Conservation (phyloP, 306 rosid species). For the Ammopiptanthus mongolicus region DNA sequence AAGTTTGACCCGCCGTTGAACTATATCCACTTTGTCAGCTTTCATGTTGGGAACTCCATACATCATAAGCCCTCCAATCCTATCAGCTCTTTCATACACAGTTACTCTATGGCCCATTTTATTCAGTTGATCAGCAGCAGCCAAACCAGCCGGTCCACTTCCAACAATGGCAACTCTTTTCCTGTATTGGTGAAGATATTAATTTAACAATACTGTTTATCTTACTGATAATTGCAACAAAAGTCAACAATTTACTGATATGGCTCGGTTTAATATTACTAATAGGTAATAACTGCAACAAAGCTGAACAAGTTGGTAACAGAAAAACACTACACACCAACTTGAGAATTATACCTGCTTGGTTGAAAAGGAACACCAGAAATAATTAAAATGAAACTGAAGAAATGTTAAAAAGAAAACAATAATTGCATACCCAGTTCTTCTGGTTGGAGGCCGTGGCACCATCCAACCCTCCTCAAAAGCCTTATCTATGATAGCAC, state of each 20-base stretch:
- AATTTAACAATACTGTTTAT: background rate
- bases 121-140: conserved; percentile 97
- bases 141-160: conserved; percentile 97
- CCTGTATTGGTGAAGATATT: conserved; percentile 40
- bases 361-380: background rate
- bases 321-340: background rate
- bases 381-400: background rate
- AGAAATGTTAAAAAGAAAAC: background rate
- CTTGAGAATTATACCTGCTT: background rate
- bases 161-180: conserved; percentile 86
- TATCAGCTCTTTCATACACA: conserved; percentile 22
- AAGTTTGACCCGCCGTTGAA: conserved; percentile 87
- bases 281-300: background rate
- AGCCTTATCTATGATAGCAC: conserved; percentile 97
- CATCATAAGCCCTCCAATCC: conserved; percentile 88
- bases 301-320: background rate
- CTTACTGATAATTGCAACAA: background rate
- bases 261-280: background rate
- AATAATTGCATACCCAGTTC: conserved; percentile 67
- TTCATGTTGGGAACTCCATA: conserved; percentile 99
- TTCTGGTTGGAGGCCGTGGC: conserved; percentile 79
- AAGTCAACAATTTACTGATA: background rate
- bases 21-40: conserved; percentile 49
- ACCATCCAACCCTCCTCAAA: conserved; percentile 99
- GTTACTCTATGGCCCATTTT: conserved; percentile 75